A percentile compares a stretch with the other conserved stretches of the same genome.
These are phyloP conservation scores for Phytopythium helicoides DNA, from an alignment of 352 stramenopile genomes.

Conservation along the genomic window DNA sequence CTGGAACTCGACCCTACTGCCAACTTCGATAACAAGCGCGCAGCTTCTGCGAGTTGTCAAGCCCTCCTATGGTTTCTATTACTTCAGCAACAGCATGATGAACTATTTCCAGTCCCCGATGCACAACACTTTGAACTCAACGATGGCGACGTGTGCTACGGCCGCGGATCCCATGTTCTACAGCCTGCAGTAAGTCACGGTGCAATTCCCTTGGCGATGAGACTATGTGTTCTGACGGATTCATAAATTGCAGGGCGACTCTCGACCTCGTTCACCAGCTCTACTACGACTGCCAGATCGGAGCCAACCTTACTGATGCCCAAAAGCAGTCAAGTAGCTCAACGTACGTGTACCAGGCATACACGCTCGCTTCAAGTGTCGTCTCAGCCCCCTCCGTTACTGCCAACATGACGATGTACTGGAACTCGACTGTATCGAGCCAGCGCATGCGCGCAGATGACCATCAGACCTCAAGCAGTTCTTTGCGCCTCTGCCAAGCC, in stretches of 20 bases:
- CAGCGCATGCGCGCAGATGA: conserved; percentile 31
- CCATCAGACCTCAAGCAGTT: conserved; percentile 43
- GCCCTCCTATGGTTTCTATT: conserved; percentile 35
- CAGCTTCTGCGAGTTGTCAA: conserved; percentile 44
- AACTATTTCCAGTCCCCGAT: conserved; percentile 64
- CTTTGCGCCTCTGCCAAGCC: conserved; percentile 45
- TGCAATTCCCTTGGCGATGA: neutral
- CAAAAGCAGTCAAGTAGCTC: conserved; percentile 44
- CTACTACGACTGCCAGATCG: conserved; percentile 67
- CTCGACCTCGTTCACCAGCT: conserved; percentile 63
- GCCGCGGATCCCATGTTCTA: conserved; percentile 74
- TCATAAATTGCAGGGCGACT: conserved; percentile 53
- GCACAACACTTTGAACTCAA: conserved; percentile 46
- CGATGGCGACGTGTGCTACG: conserved; percentile 45
- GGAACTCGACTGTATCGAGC: conserved; percentile 16
- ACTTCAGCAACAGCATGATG: conserved; percentile 61
- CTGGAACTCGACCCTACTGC: conserved; percentile 39
- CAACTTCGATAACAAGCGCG: conserved; percentile 58
- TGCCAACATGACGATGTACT: conserved; percentile 53
- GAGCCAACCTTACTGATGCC: conserved; percentile 37
- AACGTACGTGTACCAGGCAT: conserved; percentile 40
- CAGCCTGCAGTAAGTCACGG: conserved; percentile 61
- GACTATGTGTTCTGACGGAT: too few species aligned
- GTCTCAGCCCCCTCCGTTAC: conserved; percentile 16
- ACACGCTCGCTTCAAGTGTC: neutral